phyloP scores from a whole-genome alignment of 2,329 filamentous ascomycete species.

The Magnaporthiopsis incrustans region DNA sequence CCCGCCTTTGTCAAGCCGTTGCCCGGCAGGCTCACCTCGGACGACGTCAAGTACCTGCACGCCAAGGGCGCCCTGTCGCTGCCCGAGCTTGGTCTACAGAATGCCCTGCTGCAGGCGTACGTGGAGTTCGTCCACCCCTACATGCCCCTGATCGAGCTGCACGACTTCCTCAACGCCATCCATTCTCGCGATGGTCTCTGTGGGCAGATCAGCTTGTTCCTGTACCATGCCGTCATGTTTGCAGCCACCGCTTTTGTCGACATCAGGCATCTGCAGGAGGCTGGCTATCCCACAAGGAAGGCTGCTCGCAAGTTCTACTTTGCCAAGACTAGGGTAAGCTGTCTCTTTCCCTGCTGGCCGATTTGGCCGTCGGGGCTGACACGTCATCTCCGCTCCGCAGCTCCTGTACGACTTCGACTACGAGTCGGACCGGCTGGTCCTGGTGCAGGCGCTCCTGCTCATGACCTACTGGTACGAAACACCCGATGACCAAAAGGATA shows the following conservation, averaged over 20 bases:
- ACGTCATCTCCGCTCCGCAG: constrained; percentile 28
- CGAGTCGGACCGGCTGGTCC: constrained; percentile 77
- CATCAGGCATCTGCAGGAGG: constrained; percentile 64
- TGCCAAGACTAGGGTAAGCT: constrained; percentile 70
- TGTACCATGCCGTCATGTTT: constrained; percentile 96
- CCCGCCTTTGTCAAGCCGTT: constrained; percentile 71
- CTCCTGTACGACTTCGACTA: constrained; percentile 93
- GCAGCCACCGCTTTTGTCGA: constrained; percentile 83
- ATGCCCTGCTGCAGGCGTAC: constrained; percentile 73
- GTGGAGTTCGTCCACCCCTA: constrained; percentile 88
- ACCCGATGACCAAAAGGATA: constrained; percentile 93
- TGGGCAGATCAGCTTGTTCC: constrained; percentile 70
- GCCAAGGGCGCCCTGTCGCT: constrained; percentile 79
- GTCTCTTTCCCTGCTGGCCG: neutral
- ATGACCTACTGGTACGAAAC: constrained; percentile 99
- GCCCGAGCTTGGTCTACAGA: constrained; percentile 62
- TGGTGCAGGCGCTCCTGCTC: constrained; percentile 80
- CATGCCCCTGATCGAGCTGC: constrained; percentile 76
- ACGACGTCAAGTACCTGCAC: constrained; percentile 76
- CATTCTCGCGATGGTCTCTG: constrained; percentile 59
- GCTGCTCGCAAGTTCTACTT: constrained; percentile 83
- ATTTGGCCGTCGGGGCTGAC: neutral
- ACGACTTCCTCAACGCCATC: constrained; percentile 52
- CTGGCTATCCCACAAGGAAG: constrained; percentile 71
- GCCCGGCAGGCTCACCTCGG: constrained; percentile 65